Evolutionary conservation across 805 yeast genomes (phyloP).

Genomic region (Blastobotrys robertii): DNA sequence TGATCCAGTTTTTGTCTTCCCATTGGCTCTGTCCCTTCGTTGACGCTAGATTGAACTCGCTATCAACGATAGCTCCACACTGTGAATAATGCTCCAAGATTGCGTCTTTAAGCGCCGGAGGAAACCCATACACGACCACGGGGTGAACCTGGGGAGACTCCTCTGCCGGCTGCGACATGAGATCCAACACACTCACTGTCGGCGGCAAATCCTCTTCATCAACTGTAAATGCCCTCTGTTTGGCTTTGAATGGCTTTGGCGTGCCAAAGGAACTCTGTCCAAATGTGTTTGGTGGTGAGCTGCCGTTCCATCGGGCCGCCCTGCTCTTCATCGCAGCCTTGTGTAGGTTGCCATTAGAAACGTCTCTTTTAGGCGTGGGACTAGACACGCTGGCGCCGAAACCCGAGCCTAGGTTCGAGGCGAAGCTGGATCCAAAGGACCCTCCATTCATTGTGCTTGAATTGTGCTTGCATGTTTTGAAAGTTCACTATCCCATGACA

Average conservation of each 20-base stretch:
- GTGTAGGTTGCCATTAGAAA: neutral
- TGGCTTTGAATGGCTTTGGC: constrained; percentile 16
- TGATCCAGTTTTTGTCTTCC: constrained; percentile 58
- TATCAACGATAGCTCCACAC: constrained; percentile 73
- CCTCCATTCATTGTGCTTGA: too few relatives aligned
- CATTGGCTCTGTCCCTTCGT: constrained; percentile 23
- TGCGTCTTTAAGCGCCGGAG: constrained; percentile 58
- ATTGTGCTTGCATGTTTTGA: too few relatives aligned
- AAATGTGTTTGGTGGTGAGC: neutral
- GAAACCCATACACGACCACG: constrained; percentile 81
- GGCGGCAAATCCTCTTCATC: constrained; percentile 18
- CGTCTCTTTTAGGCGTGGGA: too few relatives aligned
- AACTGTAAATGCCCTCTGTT: constrained; percentile 8
- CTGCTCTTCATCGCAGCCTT: neutral
- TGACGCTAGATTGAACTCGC: constrained; percentile 37
- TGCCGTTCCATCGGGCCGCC: neutral
- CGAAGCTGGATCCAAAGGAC: too few relatives aligned
- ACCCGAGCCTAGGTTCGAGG: too few relatives aligned
- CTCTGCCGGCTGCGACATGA: too few relatives aligned
- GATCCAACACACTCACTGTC: constrained; percentile 8
- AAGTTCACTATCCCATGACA: too few relatives aligned
- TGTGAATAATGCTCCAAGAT: constrained; percentile 66
- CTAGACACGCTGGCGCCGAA: too few relatives aligned
- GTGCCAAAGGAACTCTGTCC: constrained; percentile 17
- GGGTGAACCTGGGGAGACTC: constrained; percentile 40